phyloP scores from a whole-genome alignment of 108 stramenopile species.

The Aurantiochytrium sp. region DNA sequence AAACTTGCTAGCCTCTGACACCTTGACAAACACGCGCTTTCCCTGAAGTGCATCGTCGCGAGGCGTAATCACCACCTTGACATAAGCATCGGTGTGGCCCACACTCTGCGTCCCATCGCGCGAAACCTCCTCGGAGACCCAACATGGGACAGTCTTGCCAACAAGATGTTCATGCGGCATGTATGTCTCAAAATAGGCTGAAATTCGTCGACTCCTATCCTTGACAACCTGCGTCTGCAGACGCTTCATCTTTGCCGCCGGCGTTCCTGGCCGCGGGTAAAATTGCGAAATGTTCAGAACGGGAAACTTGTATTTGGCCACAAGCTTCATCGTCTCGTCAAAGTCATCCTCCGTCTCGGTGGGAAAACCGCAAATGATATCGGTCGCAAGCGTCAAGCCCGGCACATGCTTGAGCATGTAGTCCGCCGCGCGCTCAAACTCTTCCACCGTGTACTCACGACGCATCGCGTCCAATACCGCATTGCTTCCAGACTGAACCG shows the following conservation, averaged over 20 bases:
- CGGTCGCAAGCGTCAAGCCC: slow-evolving; percentile 35
- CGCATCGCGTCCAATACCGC: slow-evolving; percentile 34
- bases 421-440: slow-evolving; percentile 29
- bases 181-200: slow-evolving; percentile 18
- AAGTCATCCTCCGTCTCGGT: slow-evolving; percentile 41
- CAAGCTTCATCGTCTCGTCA: slow-evolving; percentile 22
- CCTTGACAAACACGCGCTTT: not conserved
- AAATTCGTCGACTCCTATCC: slow-evolving; percentile 26
- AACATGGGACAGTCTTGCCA: not conserved
- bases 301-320: slow-evolving; percentile 24
- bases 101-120: slow-evolving; percentile 24
- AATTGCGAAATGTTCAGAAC: slow-evolving; percentile 44
- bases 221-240: slow-evolving; percentile 37
- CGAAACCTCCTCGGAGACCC: slow-evolving; percentile 19
- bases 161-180: slow-evolving; percentile 20
- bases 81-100: slow-evolving; percentile 35
- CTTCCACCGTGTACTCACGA: slow-evolving; percentile 40
- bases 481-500: slow-evolving; percentile 38
- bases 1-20: slow-evolving; percentile 10
- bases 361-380: slow-evolving; percentile 49
- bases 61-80: slow-evolving; percentile 30
- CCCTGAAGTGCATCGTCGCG: not conserved
- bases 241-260: slow-evolving; percentile 43
- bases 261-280: slow-evolving; percentile 49
- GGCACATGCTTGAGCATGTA: slow-evolving; percentile 12